These are phyloP conservation scores for Paraphoma sp. DNA, from an alignment of 2,329 filamentous ascomycete genomes.

Conservation along the genomic window DNA sequence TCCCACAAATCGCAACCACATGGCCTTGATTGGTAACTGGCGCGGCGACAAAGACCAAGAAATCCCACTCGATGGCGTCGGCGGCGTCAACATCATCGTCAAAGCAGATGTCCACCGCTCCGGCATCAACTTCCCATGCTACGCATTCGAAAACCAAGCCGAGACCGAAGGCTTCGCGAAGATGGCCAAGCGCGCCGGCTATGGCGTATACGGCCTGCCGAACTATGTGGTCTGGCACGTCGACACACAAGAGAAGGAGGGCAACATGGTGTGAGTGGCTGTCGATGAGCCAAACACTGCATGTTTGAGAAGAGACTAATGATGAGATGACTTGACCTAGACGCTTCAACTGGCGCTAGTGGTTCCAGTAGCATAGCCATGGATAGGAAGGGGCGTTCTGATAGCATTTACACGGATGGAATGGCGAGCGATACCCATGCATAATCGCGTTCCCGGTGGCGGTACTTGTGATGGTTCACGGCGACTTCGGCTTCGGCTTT, in stretches of 20 bases:
- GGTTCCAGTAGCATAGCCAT: background rate
- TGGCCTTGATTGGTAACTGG: constrained; percentile 93
- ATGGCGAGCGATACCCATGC: background rate
- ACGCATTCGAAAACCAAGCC: constrained; percentile 97
- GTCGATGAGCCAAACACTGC: background rate
- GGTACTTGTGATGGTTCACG: no score
- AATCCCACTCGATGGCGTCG: constrained; percentile 91
- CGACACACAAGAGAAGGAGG: constrained; percentile 92
- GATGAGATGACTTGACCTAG: background rate
- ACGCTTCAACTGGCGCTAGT: background rate
- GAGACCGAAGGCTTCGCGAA: constrained; percentile 99
- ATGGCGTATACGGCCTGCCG: constrained; percentile 87
- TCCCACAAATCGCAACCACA: constrained; percentile 86
- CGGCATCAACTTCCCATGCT: constrained; percentile 96
- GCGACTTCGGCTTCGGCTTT: background rate
- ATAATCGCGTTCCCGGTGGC: background rate
- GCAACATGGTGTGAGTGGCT: constrained; percentile 60
- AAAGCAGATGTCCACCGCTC: constrained; percentile 97
- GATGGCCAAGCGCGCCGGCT: constrained; percentile 96
- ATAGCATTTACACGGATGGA: constrained; percentile 1
- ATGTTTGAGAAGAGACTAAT: background rate
- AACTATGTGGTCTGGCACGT: constrained; percentile 99
- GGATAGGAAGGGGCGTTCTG: background rate
- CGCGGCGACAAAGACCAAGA: constrained; percentile 90
- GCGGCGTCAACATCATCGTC: constrained; percentile 95